Evolutionary conservation across 352 stramenopile species (phyloP).

Genomic region (Pythium myriotylum): DNA sequence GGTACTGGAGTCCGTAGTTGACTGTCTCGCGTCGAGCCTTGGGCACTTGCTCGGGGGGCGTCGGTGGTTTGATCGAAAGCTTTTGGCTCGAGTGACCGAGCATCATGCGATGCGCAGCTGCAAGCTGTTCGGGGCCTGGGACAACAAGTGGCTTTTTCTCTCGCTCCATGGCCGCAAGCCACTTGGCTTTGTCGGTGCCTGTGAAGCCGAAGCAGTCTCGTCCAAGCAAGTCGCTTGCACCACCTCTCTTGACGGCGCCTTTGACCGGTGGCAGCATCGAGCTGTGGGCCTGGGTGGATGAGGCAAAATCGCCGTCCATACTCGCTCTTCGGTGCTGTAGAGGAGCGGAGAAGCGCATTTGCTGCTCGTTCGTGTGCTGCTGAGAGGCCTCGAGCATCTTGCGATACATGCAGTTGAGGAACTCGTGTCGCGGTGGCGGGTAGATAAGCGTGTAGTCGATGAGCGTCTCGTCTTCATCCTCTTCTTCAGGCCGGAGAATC

Average conservation of each 20-base stretch:
- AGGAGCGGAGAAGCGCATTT: slow-evolving; percentile 77
- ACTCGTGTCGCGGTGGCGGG: slow-evolving; percentile 42
- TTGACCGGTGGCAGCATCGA: slow-evolving; percentile 53
- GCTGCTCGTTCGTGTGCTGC: slow-evolving; percentile 77
- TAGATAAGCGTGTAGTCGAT: slow-evolving; percentile 76
- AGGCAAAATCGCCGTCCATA: slow-evolving; percentile 21
- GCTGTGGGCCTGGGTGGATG: slow-evolving; percentile 1
- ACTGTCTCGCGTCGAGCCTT: slow-evolving; percentile 49
- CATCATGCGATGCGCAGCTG: slow-evolving; percentile 81
- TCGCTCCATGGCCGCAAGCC: slow-evolving; percentile 34
- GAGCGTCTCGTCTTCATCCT: slow-evolving; percentile 47
- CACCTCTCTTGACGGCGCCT: slow-evolving; percentile 53
- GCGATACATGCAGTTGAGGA: slow-evolving; percentile 59
- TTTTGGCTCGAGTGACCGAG: slow-evolving; percentile 85
- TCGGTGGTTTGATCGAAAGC: slow-evolving; percentile 73
- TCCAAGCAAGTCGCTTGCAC: slow-evolving; percentile 39
- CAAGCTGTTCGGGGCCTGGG: slow-evolving; percentile 70
- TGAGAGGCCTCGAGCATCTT: slow-evolving; percentile 84
- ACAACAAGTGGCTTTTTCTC: slow-evolving; percentile 69
- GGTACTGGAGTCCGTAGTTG: slow-evolving; percentile 80
- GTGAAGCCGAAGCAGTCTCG: slow-evolving; percentile 83
- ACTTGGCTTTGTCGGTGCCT: slow-evolving; percentile 76
- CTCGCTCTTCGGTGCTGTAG: slow-evolving; percentile 68
- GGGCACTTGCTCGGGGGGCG: slow-evolving; percentile 54
- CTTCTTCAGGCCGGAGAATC: neutral